Conservation (phyloP, 2,329 filamentous ascomycete genomes). For the Penicillium sp. region DNA sequence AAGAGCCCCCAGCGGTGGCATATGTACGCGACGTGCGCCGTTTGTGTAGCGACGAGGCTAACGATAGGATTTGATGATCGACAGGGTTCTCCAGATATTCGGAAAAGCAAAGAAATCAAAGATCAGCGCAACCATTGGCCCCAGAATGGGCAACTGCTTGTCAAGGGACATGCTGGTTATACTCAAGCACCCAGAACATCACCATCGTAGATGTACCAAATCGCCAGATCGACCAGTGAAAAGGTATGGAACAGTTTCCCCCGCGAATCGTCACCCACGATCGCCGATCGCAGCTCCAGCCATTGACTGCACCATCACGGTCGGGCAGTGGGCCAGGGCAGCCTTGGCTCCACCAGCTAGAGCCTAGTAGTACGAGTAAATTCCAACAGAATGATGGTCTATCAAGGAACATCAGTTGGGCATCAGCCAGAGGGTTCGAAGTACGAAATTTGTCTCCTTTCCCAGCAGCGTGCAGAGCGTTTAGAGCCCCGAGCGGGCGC, state of each 20-base stretch:
- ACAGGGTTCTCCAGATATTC: neutral
- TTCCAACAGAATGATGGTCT: neutral
- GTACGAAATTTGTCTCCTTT: neutral
- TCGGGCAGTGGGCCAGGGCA: slow-evolving; percentile 5
- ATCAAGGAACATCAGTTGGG: neutral
- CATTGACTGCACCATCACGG: slow-evolving; percentile 3
- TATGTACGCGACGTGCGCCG: neutral
- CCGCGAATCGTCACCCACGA: slow-evolving; percentile 6
- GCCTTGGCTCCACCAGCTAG: slow-evolving; percentile 13
- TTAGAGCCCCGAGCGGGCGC: neutral
- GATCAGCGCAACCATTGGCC: neutral
- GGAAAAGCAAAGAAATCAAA: neutral
- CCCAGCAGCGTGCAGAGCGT: neutral
- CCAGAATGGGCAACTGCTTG: neutral
- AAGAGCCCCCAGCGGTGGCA: neutral
- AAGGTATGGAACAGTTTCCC: neutral
- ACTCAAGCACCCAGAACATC: neutral
- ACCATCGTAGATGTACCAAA: neutral
- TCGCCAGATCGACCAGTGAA: slow-evolving; percentile 11
- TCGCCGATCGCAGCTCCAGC: slow-evolving; percentile 14
- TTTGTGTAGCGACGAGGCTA: neutral
- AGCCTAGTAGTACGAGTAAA: too few species aligned
- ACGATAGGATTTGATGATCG: neutral
- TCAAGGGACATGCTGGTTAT: slow-evolving; percentile 9
- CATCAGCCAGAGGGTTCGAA: neutral